These are phyloP conservation scores for Colletotrichum tropicicola DNA, from an alignment of 2,329 filamentous ascomycete genomes.

Conservation along the genomic window DNA sequence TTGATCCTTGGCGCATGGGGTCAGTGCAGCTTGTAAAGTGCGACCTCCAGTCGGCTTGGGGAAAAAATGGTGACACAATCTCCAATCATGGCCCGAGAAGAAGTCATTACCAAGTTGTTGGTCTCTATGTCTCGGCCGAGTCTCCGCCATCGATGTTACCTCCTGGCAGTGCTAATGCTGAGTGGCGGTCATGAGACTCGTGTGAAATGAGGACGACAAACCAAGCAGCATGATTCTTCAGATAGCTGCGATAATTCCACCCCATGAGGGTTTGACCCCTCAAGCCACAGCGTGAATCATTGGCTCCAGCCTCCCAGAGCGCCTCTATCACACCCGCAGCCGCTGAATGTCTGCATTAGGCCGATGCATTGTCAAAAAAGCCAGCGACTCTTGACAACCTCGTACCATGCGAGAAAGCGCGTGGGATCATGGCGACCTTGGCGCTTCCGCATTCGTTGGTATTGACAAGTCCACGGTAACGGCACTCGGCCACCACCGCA, in stretches of 20 bases:
- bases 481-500: background rate
- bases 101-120: background rate
- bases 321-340: slow-evolving; percentile 7
- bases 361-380: slow-evolving; percentile 4
- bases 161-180: background rate
- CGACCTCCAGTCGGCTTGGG: background rate
- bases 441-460: slow-evolving; percentile 14
- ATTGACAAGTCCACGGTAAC: background rate
- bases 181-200: background rate
- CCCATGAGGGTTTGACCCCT: background rate
- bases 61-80: background rate
- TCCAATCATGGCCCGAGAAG: background rate
- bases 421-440: background rate
- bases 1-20: slow-evolving; percentile 4
- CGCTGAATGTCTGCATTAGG: slow-evolving; percentile 10
- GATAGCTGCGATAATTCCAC: background rate
- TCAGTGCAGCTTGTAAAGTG: background rate
- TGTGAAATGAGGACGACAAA: background rate
- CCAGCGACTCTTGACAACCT: background rate
- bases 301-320: background rate
- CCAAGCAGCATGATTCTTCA: background rate
- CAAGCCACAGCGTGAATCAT: background rate
- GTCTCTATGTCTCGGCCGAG: background rate
- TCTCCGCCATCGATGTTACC: background rate
- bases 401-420: background rate